A percentile compares a stretch with the other conserved stretches of the same genome.
Evolutionary conservation across 139 green algal species (phyloP).

Genomic region (Picochlorum sp.): DNA sequence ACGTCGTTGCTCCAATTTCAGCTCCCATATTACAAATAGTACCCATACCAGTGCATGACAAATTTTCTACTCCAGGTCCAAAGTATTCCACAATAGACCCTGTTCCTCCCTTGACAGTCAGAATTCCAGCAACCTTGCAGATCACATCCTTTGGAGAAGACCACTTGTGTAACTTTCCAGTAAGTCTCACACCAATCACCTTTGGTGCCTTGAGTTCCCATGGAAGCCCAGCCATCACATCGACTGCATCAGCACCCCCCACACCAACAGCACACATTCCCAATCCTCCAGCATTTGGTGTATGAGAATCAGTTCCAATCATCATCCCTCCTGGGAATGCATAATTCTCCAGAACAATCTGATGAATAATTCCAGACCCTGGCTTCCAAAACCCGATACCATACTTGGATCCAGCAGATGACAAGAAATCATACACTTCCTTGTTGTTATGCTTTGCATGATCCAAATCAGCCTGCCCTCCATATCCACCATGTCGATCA

Average conservation of each 20-base stretch:
- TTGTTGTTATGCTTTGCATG: constrained; percentile 52
- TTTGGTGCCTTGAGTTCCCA: constrained; percentile 92
- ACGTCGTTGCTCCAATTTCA: constrained; percentile 93
- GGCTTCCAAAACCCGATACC: constrained; percentile 92
- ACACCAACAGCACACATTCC: constrained; percentile 85
- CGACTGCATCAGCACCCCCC: constrained; percentile 86
- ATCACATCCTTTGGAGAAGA: constrained; percentile 92
- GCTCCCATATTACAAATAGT: constrained; percentile 98
- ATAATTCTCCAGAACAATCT: constrained; percentile 97
- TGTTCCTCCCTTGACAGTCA: constrained; percentile 91
- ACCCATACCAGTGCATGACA: constrained; percentile 89
- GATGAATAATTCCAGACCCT: constrained; percentile 91
- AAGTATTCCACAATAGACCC: constrained; percentile 94
- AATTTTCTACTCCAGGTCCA: constrained; percentile 78
- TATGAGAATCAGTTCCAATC: constrained; percentile 94
- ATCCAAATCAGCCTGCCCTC: constrained; percentile 3
- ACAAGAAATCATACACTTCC: constrained; percentile 93
- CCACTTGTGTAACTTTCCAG: constrained; percentile 80
- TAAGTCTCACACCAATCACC: constrained; percentile 90
- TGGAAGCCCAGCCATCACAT: constrained; percentile 95
- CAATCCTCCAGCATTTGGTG: constrained; percentile 85
- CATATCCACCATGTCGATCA: constrained; percentile 49
- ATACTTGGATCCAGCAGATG: constrained; percentile 83
- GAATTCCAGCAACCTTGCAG: constrained; percentile 89
- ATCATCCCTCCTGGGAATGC: constrained; percentile 88